These are phyloP conservation scores for Zopfochytrium polystomum DNA, from an alignment of 371 early-diverging fungal genomes.

Conservation along the genomic window DNA sequence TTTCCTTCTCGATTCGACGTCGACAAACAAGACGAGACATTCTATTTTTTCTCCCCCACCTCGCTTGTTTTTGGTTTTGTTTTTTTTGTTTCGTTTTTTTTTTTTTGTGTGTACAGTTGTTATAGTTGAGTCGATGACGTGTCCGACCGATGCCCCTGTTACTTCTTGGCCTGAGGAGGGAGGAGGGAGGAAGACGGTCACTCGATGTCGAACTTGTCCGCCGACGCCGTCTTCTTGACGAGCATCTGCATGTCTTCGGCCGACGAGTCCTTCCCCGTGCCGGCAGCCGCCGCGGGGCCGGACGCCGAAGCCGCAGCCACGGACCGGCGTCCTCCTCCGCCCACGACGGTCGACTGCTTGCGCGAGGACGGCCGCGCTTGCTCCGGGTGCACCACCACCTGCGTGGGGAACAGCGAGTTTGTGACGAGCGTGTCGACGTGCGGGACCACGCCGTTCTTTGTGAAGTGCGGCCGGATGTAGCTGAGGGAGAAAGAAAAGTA, in stretches of 20 bases:
- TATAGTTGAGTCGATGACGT: no score
- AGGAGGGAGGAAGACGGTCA: no score
- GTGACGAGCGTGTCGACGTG: slow-evolving; percentile 19
- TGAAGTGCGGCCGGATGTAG: slow-evolving; percentile 43
- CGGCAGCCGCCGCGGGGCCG: slow-evolving; percentile 6
- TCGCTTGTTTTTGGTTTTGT: no score
- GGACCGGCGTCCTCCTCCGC: not conserved
- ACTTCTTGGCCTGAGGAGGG: no score
- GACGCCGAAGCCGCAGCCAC: slow-evolving; percentile 1
- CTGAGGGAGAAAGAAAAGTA: slow-evolving; percentile 12
- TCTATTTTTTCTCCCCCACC: no score
- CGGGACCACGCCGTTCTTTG: slow-evolving; percentile 9
- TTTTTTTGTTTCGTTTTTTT: no score
- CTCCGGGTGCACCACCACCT: slow-evolving; percentile 11
- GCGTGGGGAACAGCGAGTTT: slow-evolving; percentile 21
- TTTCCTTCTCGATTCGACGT: no score
- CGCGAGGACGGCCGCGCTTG: not conserved
- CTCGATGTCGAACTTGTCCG: slow-evolving; percentile 21
- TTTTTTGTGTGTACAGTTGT: no score
- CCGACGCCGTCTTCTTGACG: slow-evolving; percentile 15
- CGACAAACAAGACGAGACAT: no score
- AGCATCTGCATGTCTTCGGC: not conserved
- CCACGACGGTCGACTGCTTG: slow-evolving; percentile 3
- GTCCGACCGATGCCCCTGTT: no score
- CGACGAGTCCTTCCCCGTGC: slow-evolving; percentile 14